Percentiles rank a stretch among this genome's conserved stretches.
Conservation (phyloP, 768 basidiomycete genomes). For the Pleurotus ostreatus region DNA sequence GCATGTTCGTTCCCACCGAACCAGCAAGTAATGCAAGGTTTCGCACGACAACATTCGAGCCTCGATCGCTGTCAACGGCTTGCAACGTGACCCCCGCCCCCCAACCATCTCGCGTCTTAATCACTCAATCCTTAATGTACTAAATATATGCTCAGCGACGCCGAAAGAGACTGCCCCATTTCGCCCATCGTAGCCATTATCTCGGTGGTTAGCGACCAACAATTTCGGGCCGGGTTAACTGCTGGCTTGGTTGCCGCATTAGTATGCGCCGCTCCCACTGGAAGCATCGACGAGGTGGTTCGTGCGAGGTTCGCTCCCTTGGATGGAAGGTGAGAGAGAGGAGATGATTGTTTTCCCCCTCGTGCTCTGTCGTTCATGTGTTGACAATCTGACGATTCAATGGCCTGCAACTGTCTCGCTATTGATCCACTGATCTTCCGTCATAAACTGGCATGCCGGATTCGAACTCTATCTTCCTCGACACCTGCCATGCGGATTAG, state of each 20-base stretch:
- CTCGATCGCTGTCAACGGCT: no score
- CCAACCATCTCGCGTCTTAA: no score
- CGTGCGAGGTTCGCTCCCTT: slow-evolving; percentile 5
- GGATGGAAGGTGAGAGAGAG: slow-evolving; percentile 3
- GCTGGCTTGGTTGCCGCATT: neutral
- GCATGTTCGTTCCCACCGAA: no score
- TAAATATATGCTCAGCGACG: no score
- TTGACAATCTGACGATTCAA: neutral
- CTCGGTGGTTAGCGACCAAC: slow-evolving; percentile 2
- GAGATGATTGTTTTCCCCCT: neutral
- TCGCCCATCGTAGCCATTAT: neutral
- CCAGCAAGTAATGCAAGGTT: no score
- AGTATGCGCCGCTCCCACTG: slow-evolving; percentile 5
- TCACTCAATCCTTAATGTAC: no score
- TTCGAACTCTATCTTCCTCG: slow-evolving; percentile 2
- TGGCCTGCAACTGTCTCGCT: slow-evolving; percentile 1
- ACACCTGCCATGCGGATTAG: neutral
- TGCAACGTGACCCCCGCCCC: no score
- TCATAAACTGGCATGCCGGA: neutral
- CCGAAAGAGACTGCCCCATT: neutral
- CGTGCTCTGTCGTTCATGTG: neutral
- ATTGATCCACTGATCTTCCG: slow-evolving; percentile 8
- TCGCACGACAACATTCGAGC: no score
- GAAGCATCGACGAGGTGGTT: neutral
- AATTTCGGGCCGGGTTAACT: neutral